phyloP scores from a whole-genome alignment of 345 rosid species.

The Pistacia vera region DNA sequence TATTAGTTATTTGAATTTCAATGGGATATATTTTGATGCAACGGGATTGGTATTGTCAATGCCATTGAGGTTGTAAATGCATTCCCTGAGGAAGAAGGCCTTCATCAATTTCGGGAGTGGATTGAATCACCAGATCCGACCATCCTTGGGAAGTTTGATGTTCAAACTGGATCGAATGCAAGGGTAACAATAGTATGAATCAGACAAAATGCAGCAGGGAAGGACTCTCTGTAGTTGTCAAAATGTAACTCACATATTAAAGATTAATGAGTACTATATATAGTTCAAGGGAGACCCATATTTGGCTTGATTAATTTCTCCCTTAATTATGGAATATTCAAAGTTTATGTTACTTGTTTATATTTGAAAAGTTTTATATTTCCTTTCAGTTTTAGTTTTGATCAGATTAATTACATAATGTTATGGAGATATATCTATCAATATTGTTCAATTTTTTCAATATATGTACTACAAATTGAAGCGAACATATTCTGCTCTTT shows the following conservation, averaged over 20 bases:
- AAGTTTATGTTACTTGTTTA: too few species aligned
- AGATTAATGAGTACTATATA: too few species aligned
- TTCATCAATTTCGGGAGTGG: conserved; percentile 88
- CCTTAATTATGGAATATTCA: too few species aligned
- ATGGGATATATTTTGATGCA: conserved; percentile 38
- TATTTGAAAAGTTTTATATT: too few species aligned
- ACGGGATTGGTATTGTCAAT: conserved; percentile 98
- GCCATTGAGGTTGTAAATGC: conserved; percentile 96
- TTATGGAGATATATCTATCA: too few species aligned
- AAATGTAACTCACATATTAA: background rate
- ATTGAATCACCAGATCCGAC: conserved; percentile 95
- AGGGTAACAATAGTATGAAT: conserved; percentile 33
- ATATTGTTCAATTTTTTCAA: too few species aligned
- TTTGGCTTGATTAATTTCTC: too few species aligned
- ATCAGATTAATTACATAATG: too few species aligned
- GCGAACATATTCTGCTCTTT: too few species aligned
- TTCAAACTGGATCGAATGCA: conserved; percentile 33
- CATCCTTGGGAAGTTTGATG: conserved; percentile 65
- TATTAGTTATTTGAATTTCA: conserved; percentile 17
- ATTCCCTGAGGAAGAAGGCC: conserved; percentile 92
- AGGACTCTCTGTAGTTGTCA: conserved; percentile 32
- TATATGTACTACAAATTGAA: too few species aligned
- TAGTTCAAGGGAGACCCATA: too few species aligned
- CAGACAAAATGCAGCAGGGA: conserved; percentile 17
- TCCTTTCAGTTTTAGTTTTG: too few species aligned